These are phyloP conservation scores for Naegleria gruberi DNA, from an alignment of 208 protist genomes.

Conservation along the genomic window DNA sequence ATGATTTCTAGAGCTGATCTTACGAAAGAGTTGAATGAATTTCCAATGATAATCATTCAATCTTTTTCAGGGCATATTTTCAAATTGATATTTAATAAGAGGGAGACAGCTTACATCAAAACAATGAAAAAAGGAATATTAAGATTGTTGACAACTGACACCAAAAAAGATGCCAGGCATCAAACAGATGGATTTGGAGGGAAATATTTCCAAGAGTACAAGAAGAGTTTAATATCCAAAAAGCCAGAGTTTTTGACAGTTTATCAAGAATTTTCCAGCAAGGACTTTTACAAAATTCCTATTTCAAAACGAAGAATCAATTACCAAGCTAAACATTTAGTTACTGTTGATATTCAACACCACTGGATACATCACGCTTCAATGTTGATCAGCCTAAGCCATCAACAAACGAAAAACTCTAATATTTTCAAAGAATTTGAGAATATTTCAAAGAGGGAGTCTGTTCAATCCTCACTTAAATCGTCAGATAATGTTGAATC, in stretches of 20 bases:
- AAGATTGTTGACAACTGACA: neutral
- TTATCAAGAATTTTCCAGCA: neutral
- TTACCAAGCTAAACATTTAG: neutral
- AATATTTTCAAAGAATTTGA: no score
- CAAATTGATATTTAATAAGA: neutral
- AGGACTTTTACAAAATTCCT: neutral
- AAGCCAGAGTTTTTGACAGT: neutral
- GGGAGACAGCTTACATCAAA: neutral
- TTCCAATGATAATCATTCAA: neutral
- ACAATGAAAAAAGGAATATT: neutral
- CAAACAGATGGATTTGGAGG: neutral
- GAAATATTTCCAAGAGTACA: neutral
- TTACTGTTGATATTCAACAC: no score
- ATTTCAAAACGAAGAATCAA: neutral
- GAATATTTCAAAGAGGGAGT: no score
- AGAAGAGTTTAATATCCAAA: neutral
- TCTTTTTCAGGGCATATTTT: neutral
- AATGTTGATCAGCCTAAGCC: no score
- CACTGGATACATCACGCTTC: no score
- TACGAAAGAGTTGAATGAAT: neutral
- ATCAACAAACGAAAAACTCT: no score
- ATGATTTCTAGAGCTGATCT: neutral
- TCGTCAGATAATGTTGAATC: no score
- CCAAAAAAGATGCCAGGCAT: neutral
- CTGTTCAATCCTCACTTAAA: no score